Evolutionary conservation across 129 eudicot species (phyloP), one percentile per base, ranked within the genome.

Genomic region (Ambrosia trifida): DNA sequence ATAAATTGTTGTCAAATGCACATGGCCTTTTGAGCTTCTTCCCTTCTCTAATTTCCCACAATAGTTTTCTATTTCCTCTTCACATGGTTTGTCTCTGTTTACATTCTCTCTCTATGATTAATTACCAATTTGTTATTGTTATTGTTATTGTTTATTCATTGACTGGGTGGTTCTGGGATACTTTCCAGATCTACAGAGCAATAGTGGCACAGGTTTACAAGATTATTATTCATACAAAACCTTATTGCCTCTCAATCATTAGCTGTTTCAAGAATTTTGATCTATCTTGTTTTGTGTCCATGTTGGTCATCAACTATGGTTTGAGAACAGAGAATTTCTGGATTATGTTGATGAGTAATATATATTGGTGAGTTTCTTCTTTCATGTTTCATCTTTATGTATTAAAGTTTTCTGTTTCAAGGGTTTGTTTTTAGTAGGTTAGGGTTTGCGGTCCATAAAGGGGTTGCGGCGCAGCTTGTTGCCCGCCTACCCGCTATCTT

Each of bases 111-210:
- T 78, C 76, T 70, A 75, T 80, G 78, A 66, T 80, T 77, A 64
- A 72, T 59, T 72, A 58, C 54, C 38, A 16, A 68, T 58, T 66
- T 78, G 70, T 60, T 74, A 0, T 24, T 24, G 28, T 24, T 24
- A 24, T 24, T 24, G 28, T 24, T 24, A n/a, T 82, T 76, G 80
- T 77, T 76, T 78, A 78, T 78, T 78, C 73, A 36, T 85, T 80
- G 90, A 83, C 90, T 77, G 78, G 61, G 41, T 73, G 73, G 59
- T 59, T 56, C 44, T 57, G 57, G 66, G 80, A 68, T 85, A 82
- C 85, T 80, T 77, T 82, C 85, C 89, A 87, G 95, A 87, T 87
- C 95, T 85, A 87, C 85, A 80, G 84, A 79, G 77, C 32, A 86
- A 79, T 49, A 66, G 69, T 75, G 68, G 59, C 79, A 66, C 33